These are phyloP conservation scores for Candida namnaoensis DNA, from an alignment of 805 yeast species.

Conservation along the genomic window DNA sequence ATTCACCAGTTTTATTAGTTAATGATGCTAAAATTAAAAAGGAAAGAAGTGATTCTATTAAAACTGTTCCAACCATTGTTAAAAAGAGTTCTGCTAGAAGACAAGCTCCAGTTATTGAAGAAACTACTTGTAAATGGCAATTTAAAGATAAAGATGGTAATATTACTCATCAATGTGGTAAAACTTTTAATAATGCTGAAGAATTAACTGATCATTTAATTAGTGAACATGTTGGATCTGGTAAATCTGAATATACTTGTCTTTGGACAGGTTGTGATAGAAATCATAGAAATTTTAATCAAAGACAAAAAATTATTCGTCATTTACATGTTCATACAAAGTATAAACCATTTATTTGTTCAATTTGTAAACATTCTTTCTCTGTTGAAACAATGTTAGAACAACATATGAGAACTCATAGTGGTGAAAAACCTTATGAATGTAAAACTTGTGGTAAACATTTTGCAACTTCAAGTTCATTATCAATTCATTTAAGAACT, in stretches of 20 bases:
- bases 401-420: slow-evolving; percentile 79
- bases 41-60: background rate
- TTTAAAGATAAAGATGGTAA: slow-evolving; percentile 1
- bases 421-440: slow-evolving; percentile 81
- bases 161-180: slow-evolving; percentile 30
- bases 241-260: slow-evolving; percentile 64
- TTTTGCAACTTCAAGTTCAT: slow-evolving; percentile 76
- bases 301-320: slow-evolving; percentile 77
- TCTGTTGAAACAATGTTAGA: slow-evolving; percentile 70
- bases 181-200: slow-evolving; percentile 40
- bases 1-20: slow-evolving; percentile 1
- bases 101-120: slow-evolving; percentile 2
- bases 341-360: slow-evolving; percentile 71
- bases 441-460: slow-evolving; percentile 69
- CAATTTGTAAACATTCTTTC: slow-evolving; percentile 58
- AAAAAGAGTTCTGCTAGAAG: background rate
- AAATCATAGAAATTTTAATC: slow-evolving; percentile 52
- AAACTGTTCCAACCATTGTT: background rate
- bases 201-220: slow-evolving; percentile 68
- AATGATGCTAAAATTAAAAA: slow-evolving; percentile 1
- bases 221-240: slow-evolving; percentile 61
- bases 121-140: slow-evolving; percentile 17
- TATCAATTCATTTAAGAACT: slow-evolving; percentile 74
- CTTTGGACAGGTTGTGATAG: slow-evolving; percentile 76
- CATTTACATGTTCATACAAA: slow-evolving; percentile 87